Percentiles rank a stretch among this genome's conserved stretches.
These are phyloP conservation scores for Immersiella caudata DNA, from an alignment of 495 filamentous ascomycete genomes.

Conservation along the genomic window DNA sequence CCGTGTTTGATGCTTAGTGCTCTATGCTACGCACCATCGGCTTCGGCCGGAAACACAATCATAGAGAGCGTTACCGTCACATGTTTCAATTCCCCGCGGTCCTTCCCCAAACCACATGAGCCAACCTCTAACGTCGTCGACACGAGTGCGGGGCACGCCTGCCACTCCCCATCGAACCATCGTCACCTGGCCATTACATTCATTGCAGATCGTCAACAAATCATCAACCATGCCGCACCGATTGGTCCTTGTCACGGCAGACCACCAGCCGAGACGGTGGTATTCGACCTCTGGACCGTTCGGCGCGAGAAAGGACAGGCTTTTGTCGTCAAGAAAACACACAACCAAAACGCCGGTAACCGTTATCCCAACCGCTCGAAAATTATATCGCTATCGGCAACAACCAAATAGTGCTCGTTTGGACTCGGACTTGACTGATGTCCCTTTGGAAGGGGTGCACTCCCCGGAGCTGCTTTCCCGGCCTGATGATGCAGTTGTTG, in stretches of 20 bases:
- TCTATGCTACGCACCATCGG: background rate
- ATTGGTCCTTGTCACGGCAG: background rate
- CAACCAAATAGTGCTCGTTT: background rate
- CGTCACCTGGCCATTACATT: constrained; percentile 4
- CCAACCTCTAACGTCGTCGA: constrained; percentile 19
- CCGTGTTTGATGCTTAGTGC: background rate
- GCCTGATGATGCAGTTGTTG: background rate
- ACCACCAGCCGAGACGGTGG: background rate
- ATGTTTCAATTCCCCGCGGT: constrained; percentile 10
- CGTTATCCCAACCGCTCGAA: background rate
- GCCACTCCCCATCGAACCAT: background rate
- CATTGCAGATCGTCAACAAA: background rate
- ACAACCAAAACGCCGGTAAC: background rate
- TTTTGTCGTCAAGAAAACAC: background rate
- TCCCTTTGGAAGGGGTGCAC: background rate
- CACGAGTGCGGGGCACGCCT: background rate
- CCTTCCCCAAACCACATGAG: constrained; percentile 16
- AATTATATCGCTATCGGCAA: background rate
- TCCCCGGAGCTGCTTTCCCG: background rate
- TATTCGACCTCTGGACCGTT: background rate
- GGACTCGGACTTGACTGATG: background rate
- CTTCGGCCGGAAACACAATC: background rate
- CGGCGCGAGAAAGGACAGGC: background rate
- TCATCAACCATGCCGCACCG: constrained; percentile 1
- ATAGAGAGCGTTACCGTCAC: background rate